Conservation (phyloP, 2,329 filamentous ascomycete genomes). For the Penicillium sp. region DNA sequence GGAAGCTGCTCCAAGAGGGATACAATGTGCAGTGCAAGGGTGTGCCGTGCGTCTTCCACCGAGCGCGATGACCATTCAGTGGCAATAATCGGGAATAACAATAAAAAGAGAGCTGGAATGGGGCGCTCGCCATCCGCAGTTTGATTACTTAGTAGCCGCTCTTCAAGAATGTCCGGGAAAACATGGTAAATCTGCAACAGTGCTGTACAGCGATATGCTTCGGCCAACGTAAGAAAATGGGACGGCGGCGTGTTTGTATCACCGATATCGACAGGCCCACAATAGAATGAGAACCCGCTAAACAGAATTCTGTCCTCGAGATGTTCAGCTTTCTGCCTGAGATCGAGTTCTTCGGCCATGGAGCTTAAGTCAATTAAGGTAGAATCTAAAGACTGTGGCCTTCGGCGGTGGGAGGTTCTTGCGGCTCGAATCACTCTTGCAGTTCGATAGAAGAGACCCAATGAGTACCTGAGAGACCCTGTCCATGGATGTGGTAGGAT, state of each 20-base stretch:
- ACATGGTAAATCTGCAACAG: slow-evolving; percentile 25
- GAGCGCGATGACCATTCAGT: slow-evolving; percentile 7
- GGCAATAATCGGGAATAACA: slow-evolving; percentile 11
- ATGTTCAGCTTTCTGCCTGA: slow-evolving; percentile 18
- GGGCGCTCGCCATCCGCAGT: slow-evolving; percentile 3
- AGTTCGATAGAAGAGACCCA: slow-evolving; percentile 19
- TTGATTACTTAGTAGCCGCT: slow-evolving; percentile 13
- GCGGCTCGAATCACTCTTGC: slow-evolving; percentile 18
- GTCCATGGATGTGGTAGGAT: slow-evolving; percentile 23
- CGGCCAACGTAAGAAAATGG: slow-evolving; percentile 24
- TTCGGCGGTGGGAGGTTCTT: slow-evolving; percentile 15
- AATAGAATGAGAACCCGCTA: slow-evolving; percentile 21
- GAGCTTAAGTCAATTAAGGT: slow-evolving; percentile 18
- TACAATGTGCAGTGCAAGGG: slow-evolving; percentile 21
- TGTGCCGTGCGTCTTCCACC: slow-evolving; percentile 16
- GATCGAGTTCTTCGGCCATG: slow-evolving; percentile 18
- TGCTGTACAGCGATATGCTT: slow-evolving; percentile 21
- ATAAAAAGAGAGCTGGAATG: slow-evolving; percentile 16
- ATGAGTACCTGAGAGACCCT: slow-evolving; percentile 19
- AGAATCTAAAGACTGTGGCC: slow-evolving; percentile 8
- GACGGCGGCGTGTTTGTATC: slow-evolving; percentile 23
- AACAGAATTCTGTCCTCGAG: slow-evolving; percentile 22
- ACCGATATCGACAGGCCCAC: slow-evolving; percentile 22
- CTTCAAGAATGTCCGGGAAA: slow-evolving; percentile 21
- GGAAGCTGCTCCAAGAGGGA: slow-evolving; percentile 22